phyloP scores from a whole-genome alignment of 148 eudicot species.

The Diospyros lotus region DNA sequence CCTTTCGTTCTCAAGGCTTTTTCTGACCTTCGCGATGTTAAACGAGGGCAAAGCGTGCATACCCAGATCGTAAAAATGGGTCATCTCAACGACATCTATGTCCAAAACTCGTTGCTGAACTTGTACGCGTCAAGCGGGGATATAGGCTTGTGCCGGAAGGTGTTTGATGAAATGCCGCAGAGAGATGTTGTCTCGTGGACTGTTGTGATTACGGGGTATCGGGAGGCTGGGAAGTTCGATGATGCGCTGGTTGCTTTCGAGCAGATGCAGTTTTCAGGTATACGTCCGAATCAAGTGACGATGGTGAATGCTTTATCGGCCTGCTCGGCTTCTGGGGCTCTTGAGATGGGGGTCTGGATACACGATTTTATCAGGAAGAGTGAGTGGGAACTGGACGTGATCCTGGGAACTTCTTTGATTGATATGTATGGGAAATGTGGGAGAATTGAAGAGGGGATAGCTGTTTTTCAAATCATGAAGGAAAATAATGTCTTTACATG shows the following conservation, averaged over 20 bases:
- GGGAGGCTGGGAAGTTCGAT: slow-evolving; percentile 24
- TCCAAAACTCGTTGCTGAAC: slow-evolving; percentile 36
- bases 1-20: slow-evolving; percentile 43
- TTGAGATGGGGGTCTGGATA: slow-evolving; percentile 40
- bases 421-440: slow-evolving; percentile 54
- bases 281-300: slow-evolving; percentile 40
- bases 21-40: slow-evolving; percentile 22
- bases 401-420: slow-evolving; percentile 42
- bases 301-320: slow-evolving; percentile 46
- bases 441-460: slow-evolving; percentile 25
- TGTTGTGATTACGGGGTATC: slow-evolving; percentile 38
- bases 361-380: slow-evolving; percentile 32
- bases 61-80: slow-evolving; percentile 33
- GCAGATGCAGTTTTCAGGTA: slow-evolving; percentile 35
- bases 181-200: slow-evolving; percentile 60
- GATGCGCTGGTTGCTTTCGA: slow-evolving; percentile 35
- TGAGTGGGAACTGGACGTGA: slow-evolving; percentile 39
- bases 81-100: slow-evolving; percentile 32
- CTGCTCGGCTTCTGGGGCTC: slow-evolving; percentile 38
- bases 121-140: slow-evolving; percentile 30
- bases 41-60: slow-evolving; percentile 28
- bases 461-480: slow-evolving; percentile 33
- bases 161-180: slow-evolving; percentile 51
- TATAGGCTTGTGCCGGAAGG: slow-evolving; percentile 21
- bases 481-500: slow-evolving; percentile 40